Percentiles rank a stretch among this genome's conserved stretches.
Conservation (phyloP, 2,329 filamentous ascomycete species). For the Thelonectria rubi region DNA sequence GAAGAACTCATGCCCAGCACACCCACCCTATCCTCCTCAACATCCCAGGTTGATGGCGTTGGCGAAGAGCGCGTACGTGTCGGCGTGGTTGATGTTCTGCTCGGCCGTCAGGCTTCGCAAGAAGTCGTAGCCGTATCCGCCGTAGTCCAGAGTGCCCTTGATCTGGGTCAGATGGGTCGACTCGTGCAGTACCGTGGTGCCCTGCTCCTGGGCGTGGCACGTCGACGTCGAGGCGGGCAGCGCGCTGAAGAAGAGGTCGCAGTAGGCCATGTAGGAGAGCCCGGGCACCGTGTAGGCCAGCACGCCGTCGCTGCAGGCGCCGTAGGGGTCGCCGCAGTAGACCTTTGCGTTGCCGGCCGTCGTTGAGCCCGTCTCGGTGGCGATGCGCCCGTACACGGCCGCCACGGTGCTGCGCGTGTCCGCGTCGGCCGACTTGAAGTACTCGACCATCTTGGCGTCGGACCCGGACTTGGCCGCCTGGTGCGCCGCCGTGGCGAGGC, state of each 20-base stretch:
- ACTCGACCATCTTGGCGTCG: constrained; percentile 63
- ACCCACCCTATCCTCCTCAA: constrained; percentile 34
- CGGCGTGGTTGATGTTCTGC: constrained; percentile 70
- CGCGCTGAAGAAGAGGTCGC: constrained; percentile 65
- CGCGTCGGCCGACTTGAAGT: constrained; percentile 68
- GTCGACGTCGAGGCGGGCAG: constrained; percentile 58
- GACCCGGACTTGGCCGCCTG: constrained; percentile 59
- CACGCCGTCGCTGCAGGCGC: constrained; percentile 59
- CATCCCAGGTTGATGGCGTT: constrained; percentile 47
- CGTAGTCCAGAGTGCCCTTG: constrained; percentile 67
- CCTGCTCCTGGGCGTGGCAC: constrained; percentile 73
- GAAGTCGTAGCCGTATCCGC: constrained; percentile 65
- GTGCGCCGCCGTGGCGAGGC: constrained; percentile 62
- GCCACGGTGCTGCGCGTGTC: constrained; percentile 59
- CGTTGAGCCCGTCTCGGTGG: constrained; percentile 63
- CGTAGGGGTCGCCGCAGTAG: constrained; percentile 67
- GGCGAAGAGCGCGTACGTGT: constrained; percentile 52
- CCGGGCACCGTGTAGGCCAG: constrained; percentile 70
- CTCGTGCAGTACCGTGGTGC: constrained; percentile 72
- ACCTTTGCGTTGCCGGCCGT: constrained; percentile 59
- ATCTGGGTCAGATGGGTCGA: constrained; percentile 67
- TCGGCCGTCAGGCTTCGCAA: constrained; percentile 56
- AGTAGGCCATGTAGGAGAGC: constrained; percentile 67
- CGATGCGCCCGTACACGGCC: constrained; percentile 60
- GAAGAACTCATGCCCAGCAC: background rate